Evolutionary conservation across 2,329 filamentous ascomycete genomes (phyloP).

Genomic region (Pezicula neosporulosa): DNA sequence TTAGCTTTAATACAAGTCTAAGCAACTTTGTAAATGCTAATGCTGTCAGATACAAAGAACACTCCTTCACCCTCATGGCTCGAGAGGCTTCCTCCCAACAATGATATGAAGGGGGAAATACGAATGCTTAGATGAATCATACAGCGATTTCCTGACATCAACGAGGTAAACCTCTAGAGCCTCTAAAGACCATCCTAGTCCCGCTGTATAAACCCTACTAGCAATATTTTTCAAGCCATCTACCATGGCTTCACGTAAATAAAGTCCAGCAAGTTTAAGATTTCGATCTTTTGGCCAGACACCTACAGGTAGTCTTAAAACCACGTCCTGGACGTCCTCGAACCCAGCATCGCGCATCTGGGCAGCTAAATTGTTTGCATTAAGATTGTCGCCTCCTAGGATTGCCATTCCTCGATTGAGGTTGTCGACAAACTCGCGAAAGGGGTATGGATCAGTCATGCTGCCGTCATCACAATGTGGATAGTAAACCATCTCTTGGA

Average conservation of each 20-base stretch:
- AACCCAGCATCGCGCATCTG: conserved; percentile 45
- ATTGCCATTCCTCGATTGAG: conserved; percentile 16
- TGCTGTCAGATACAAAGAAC: too few species aligned
- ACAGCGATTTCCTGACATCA: neutral
- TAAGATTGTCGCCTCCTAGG: conserved; percentile 17
- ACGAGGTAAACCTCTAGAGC: neutral
- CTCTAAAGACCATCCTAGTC: neutral
- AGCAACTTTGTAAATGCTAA: too few species aligned
- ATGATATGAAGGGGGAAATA: conserved; percentile 1
- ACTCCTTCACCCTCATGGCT: too few species aligned
- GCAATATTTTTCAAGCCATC: too few species aligned
- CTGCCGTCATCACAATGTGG: conserved; percentile 40
- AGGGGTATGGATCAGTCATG: conserved; percentile 20
- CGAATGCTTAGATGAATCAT: neutral
- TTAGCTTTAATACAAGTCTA: too few species aligned
- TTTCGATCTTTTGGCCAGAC: too few species aligned
- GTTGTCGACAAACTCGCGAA: conserved; percentile 18
- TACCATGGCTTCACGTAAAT: too few species aligned
- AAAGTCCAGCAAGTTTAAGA: too few species aligned
- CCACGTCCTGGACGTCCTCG: conserved; percentile 40
- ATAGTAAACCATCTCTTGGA: conserved; percentile 39
- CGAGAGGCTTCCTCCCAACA: neutral
- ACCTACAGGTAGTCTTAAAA: too few species aligned
- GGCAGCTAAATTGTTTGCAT: conserved; percentile 19
- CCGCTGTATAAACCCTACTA: too few species aligned